Conservation (phyloP, 2,329 filamentous ascomycete genomes). For the Pseudogymnoascus sp. region DNA sequence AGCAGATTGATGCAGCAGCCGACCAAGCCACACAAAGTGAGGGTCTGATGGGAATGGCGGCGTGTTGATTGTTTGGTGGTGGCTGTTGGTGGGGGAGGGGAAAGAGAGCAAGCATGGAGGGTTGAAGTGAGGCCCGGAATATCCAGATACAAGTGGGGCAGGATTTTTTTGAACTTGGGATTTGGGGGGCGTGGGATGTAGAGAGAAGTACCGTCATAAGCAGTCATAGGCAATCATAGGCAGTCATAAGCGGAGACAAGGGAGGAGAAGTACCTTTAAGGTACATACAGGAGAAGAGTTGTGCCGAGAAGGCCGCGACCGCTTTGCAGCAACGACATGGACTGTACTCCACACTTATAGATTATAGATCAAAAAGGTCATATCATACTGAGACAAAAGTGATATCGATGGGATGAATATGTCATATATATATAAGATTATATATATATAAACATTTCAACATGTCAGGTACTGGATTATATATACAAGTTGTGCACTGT, state of each 20-base stretch:
- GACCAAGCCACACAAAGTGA: not conserved
- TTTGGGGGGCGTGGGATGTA: not conserved
- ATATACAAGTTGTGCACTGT: not conserved
- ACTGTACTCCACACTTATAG: not conserved
- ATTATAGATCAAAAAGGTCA: too few species aligned
- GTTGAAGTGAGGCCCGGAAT: not conserved
- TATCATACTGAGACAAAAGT: not conserved
- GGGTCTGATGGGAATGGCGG: not conserved
- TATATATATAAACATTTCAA: not conserved
- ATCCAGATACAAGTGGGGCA: conserved; percentile 2
- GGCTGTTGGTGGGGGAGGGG: not conserved
- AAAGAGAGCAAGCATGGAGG: not conserved
- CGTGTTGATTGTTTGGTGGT: not conserved
- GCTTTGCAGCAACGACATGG: not conserved
- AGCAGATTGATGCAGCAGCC: not conserved
- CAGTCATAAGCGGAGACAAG: not conserved
- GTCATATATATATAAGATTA: not conserved
- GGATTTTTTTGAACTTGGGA: not conserved
- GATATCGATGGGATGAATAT: not conserved
- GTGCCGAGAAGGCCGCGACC: not conserved
- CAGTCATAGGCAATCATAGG: too few species aligned
- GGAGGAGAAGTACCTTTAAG: not conserved
- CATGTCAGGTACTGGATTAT: not conserved
- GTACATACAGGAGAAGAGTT: not conserved
- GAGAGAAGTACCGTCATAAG: not conserved